Conservation (phyloP, 768 basidiomycete genomes). For the Podaxis mareebaensis region DNA sequence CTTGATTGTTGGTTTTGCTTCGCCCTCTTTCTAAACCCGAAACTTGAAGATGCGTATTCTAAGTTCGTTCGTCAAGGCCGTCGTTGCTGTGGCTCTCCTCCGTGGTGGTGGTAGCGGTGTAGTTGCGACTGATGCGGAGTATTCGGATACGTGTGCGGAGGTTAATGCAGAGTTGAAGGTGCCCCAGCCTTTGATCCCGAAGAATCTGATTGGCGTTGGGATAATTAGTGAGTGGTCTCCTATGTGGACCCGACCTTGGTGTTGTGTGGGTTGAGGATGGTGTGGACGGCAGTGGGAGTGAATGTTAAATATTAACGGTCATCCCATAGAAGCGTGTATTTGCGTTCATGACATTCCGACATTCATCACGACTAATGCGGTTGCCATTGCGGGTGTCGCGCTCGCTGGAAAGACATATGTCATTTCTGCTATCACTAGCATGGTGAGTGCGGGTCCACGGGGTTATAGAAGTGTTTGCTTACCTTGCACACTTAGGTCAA, state of each 20-base stretch:
- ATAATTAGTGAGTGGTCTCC: constrained; percentile 26
- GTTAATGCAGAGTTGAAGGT: constrained; percentile 32
- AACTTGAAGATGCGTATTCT: neutral
- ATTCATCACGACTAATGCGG: constrained; percentile 33
- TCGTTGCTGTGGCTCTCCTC: neutral
- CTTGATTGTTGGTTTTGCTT: neutral
- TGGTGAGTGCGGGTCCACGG: constrained; percentile 30
- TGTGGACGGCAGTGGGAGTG: neutral
- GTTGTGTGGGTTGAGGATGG: neutral
- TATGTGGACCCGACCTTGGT: neutral
- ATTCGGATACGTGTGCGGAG: constrained; percentile 39
- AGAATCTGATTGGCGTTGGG: constrained; percentile 29
- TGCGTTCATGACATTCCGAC: constrained; percentile 40
- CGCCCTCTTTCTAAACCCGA: neutral
- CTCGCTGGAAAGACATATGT: constrained; percentile 32
- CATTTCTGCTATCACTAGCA: constrained; percentile 28
- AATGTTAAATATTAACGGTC: no score
- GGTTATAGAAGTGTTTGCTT: neutral
- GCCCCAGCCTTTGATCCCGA: constrained; percentile 24
- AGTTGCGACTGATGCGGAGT: neutral
- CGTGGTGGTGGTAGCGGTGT: neutral
- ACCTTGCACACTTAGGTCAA: neutral
- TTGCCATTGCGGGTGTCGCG: constrained; percentile 29
- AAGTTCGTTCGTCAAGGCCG: constrained; percentile 2
- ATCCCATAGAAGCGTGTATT: constrained; percentile 38